Percentiles rank a stretch among this genome's conserved stretches.
These are phyloP conservation scores for Plasmodium vinckei DNA, from an alignment of 169 alveolate genomes.

Conservation along the genomic window DNA sequence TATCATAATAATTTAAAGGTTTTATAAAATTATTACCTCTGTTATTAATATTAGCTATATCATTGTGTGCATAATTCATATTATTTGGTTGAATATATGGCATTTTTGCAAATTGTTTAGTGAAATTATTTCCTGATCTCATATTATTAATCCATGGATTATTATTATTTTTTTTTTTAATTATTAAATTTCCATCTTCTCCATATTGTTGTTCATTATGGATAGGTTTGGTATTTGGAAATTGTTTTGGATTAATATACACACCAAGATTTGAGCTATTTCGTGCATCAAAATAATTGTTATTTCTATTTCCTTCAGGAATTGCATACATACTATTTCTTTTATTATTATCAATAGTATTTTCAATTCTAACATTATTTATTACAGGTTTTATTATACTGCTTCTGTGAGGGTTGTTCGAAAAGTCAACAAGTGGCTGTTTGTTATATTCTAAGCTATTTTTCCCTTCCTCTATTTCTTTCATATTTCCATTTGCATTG, in stretches of 20 bases:
- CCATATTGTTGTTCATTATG: not conserved
- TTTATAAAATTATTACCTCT: conserved; percentile 4
- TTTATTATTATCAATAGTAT: too few species aligned
- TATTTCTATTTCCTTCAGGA: too few species aligned
- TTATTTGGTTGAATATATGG: conserved; percentile 1
- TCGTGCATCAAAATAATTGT: too few species aligned
- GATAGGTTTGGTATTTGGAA: conserved; percentile 1
- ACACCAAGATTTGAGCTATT: not conserved
- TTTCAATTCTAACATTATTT: too few species aligned
- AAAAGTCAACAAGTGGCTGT: too few species aligned
- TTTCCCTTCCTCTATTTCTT: not conserved
- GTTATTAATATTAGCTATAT: conserved; percentile 2
- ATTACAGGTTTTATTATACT: too few species aligned
- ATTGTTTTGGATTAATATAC: not conserved
- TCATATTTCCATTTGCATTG: conserved; percentile 1
- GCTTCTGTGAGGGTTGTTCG: too few species aligned
- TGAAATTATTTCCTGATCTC: too few species aligned
- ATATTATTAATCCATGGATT: too few species aligned
- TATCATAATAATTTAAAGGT: conserved; percentile 33
- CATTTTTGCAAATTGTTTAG: too few species aligned
- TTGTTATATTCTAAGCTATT: too few species aligned
- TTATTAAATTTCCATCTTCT: not conserved
- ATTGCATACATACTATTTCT: too few species aligned
- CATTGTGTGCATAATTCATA: conserved; percentile 29
- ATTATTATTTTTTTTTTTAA: conserved; percentile 1